A percentile compares a stretch with the other conserved stretches of the same genome.
Evolutionary conservation across 345 rosid genomes (phyloP).

Genomic region (Kernera saxatilis): DNA sequence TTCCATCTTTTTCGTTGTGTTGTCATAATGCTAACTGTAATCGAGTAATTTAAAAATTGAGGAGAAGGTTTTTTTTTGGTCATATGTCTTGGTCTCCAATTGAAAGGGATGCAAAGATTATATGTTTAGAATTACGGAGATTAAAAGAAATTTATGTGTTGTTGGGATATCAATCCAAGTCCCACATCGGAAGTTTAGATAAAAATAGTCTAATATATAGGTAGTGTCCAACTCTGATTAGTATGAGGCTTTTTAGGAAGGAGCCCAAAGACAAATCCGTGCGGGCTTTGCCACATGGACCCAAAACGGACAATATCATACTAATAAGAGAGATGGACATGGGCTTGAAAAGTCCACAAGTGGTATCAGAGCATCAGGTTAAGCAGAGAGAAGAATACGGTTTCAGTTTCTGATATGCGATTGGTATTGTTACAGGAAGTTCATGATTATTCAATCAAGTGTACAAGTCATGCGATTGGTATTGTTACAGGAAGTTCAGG

Average conservation of each 20-base stretch:
- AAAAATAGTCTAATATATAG: too few species aligned
- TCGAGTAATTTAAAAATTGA: not conserved
- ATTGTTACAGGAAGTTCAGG: not conserved
- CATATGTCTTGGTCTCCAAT: not conserved
- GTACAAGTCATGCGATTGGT: not conserved
- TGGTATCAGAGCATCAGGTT: not conserved
- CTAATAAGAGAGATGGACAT: too few species aligned
- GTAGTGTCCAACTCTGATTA: too few species aligned
- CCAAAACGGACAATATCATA: too few species aligned
- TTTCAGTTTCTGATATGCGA: not conserved
- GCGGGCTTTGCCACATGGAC: too few species aligned
- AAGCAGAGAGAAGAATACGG: not conserved
- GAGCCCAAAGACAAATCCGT: too few species aligned
- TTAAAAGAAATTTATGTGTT: not conserved
- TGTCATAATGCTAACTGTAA: not conserved
- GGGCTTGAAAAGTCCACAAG: too few species aligned
- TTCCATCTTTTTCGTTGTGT: constrained; percentile 5
- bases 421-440: not conserved
- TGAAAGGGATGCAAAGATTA: not conserved
- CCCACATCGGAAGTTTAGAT: too few species aligned
- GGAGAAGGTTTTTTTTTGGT: not conserved
- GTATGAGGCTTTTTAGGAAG: too few species aligned
- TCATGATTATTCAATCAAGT: not conserved
- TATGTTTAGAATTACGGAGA: not conserved
- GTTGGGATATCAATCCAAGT: too few species aligned